Evolutionary conservation across 306 rosid genomes (phyloP), one percentile per base, ranked within the genome.

Genomic region (Castanea mollissima): DNA sequence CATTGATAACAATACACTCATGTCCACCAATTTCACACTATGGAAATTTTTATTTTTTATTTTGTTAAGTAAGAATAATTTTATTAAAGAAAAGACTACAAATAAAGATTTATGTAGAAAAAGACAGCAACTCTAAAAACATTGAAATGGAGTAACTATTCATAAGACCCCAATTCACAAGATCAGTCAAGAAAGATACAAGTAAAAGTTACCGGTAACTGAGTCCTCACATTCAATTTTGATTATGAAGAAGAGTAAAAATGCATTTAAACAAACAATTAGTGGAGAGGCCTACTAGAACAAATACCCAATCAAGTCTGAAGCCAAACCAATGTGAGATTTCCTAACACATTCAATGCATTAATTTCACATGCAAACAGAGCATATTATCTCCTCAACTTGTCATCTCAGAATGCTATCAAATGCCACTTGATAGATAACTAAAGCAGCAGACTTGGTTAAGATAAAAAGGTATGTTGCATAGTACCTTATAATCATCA

Each of bases 401-500:
- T 67, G 16, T 34, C 72, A 19, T 19, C 72, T 19, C 27, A 23
- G 16, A 21, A 25, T 21, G 16, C 65, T 8, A 59, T 59, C 65
- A 59, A 59, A 59, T 23, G 65, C 25, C 19, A 21, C 16, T 44
- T 74, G 16, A 49, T 13, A 68, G 73, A 76, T 71, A 82, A 57
- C 76, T 18, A 31, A 78, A 34, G 51, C 69, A 52, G 41, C 80
- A 75, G 54, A 71, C 59, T 74, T 46, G 35, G 72, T 55, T 54
- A 60, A 74, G 77, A 69, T 82, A 52, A 21, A 62, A 72, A 52
- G 13, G 51, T 71, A 70, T 79, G 65, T 62, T 76, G 49, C 16
- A 31, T 34, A 68, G 62, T 86, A 95, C 99, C 97, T 95, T 95
- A 84, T 97, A 95, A 85, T 95, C 99, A 87, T 95, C 99, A 67